A percentile compares a stretch with the other conserved stretches of the same genome.
These are phyloP conservation scores for Mucor sp. DNA, from an alignment of 371 early-diverging fungal species.

Conservation along the genomic window DNA sequence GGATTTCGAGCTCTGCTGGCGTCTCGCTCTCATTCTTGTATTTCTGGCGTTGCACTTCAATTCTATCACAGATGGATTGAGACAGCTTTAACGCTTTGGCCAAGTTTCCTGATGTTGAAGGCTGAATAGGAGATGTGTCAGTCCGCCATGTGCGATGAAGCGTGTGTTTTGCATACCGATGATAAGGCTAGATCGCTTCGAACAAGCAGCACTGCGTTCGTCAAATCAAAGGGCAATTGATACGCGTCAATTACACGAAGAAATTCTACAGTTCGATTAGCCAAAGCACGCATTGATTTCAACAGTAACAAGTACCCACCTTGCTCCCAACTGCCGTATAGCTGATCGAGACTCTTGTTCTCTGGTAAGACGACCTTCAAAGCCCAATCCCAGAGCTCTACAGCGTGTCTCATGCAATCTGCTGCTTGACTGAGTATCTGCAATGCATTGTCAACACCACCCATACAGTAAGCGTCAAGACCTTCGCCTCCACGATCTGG, in stretches of 20 bases:
- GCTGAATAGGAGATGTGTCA: slow-evolving; percentile 14
- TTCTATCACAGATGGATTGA: slow-evolving; percentile 45
- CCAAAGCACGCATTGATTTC: background rate
- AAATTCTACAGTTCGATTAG: slow-evolving; percentile 16
- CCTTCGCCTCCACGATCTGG: slow-evolving; percentile 36
- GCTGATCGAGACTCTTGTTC: slow-evolving; percentile 15
- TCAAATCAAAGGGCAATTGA: slow-evolving; percentile 43
- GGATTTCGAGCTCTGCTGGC: slow-evolving; percentile 35
- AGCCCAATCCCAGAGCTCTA: slow-evolving; percentile 44
- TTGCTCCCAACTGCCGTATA: slow-evolving; percentile 31
- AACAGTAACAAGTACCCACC: slow-evolving; percentile 3
- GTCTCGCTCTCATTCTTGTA: slow-evolving; percentile 25
- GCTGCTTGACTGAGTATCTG: slow-evolving; percentile 40
- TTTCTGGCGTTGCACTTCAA: slow-evolving; percentile 38
- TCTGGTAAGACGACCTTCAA: slow-evolving; percentile 5
- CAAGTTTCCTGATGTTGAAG: slow-evolving; percentile 38
- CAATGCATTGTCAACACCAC: slow-evolving; percentile 41
- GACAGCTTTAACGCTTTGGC: slow-evolving; percentile 42
- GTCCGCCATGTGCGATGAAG: no score
- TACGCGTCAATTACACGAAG: slow-evolving; percentile 33
- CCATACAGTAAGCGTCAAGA: slow-evolving; percentile 37
- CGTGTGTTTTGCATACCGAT: slow-evolving; percentile 23
- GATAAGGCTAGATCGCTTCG: slow-evolving; percentile 47
- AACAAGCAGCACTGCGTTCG: slow-evolving; percentile 39
- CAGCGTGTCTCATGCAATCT: slow-evolving; percentile 41